Evolutionary conservation across 2,329 filamentous ascomycete genomes (phyloP), one percentile per base, ranked within the genome.

Genomic region (Penicillium sp.): DNA sequence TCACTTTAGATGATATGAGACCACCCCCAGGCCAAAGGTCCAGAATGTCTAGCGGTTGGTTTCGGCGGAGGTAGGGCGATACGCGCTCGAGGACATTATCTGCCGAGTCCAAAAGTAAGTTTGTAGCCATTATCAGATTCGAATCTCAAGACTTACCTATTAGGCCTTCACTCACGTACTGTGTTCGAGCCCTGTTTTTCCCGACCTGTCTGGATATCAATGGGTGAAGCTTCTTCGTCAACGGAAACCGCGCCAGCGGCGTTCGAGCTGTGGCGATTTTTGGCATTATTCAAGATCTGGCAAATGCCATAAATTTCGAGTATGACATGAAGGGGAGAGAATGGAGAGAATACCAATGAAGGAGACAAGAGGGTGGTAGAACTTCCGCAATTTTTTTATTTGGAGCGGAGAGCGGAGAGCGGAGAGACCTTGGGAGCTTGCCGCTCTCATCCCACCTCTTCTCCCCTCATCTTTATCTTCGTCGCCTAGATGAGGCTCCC

Each of bases 21-120:
- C 89, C 88, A 1, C 73, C 72, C 13, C 89, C 89, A 0, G 91
- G 91, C 65, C 90, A 88, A 49, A 95, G 73, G 64, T 97, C 91
- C 60, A 98, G 74, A 39, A 97, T 77, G 61, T 95, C 89, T 69
- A 90, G 89, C 47, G 87, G 87, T 43, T 75, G 72, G 66, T 93
- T 84, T 39, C 81, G 78, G 31, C 80, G 72, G 17, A 97, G 76
- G 3, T 81, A 82, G 1, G 79, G 77, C 2, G 78, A 80, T n/a
- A 94, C 71, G 53, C 87, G 87, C 6, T 79, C 65, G 40, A 95
- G 60, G 13, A 86, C 72, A 59, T 91, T 83, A 62, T 88, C 85
- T 72, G 60, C 13, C 42, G 41, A 32, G 17, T 71, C 59, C 17
- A 37, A 38, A 34, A 34, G 26, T 49, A 6, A 49, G 42, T 34